A percentile compares a stretch with the other conserved stretches of the same genome.
Conservation (phyloP, 2,329 filamentous ascomycete genomes). For the Nakataea oryzae region DNA sequence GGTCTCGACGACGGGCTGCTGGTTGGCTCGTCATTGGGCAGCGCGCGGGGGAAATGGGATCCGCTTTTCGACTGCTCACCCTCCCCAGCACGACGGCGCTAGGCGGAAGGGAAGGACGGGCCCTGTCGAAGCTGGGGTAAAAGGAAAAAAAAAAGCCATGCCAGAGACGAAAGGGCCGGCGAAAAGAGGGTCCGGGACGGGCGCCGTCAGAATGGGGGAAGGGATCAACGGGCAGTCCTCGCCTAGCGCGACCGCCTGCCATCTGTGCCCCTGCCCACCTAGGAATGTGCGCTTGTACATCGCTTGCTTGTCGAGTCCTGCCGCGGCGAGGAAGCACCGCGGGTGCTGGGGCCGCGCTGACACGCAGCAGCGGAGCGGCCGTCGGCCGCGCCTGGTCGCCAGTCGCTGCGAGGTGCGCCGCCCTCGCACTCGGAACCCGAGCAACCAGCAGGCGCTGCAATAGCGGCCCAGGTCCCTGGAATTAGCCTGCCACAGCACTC, state of each 20-base stretch:
- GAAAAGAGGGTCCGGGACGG: too few relatives aligned
- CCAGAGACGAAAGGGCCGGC: background rate
- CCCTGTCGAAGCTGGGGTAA: background rate
- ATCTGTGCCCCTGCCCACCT: background rate
- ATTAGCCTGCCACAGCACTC: background rate
- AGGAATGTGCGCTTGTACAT: too few relatives aligned
- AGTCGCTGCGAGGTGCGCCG: too few relatives aligned
- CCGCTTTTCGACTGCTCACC: background rate
- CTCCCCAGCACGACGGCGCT: background rate
- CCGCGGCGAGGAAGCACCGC: too few relatives aligned
- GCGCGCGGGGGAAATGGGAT: background rate
- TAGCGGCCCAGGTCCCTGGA: background rate
- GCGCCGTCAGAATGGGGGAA: background rate
- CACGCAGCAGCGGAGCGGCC: background rate
- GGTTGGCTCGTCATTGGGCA: background rate
- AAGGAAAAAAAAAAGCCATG: background rate
- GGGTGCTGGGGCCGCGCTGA: too few relatives aligned
- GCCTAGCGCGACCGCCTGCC: too few relatives aligned
- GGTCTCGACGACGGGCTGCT: background rate
- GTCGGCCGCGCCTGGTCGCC: too few relatives aligned
- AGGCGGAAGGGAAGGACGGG: background rate
- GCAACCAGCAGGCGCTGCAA: too few relatives aligned
- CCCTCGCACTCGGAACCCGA: too few relatives aligned
- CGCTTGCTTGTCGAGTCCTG: too few relatives aligned
- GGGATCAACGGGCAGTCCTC: too few relatives aligned